phyloP scores from a whole-genome alignment of 495 filamentous ascomycete genomes.

The Penicillium subrubescens region DNA sequence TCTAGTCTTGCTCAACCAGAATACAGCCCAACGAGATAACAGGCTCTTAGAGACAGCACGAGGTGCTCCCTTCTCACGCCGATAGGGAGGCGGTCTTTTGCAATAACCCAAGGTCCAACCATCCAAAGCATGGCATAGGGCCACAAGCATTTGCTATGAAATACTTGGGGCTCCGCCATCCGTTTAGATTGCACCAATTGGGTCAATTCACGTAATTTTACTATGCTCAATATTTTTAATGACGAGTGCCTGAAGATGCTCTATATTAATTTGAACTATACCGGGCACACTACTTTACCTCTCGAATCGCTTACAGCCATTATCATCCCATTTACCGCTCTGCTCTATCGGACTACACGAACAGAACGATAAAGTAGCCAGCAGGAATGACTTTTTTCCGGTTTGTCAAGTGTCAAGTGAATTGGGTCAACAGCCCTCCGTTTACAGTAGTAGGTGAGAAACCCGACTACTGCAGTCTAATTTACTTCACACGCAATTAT shows the following conservation, averaged over 20 bases:
- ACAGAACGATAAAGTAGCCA: no score
- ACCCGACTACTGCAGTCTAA: no score
- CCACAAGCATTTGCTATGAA: slow-evolving; percentile 1
- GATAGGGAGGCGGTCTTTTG: slow-evolving; percentile 1
- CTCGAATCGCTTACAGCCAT: slow-evolving; percentile 1
- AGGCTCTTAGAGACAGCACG: slow-evolving; percentile 1
- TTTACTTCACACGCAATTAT: no score
- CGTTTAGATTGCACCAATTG: no score
- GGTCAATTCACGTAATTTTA: no score
- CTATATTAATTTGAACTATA: slow-evolving; percentile 6
- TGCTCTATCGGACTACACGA: slow-evolving; percentile 3
- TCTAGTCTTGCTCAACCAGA: slow-evolving; percentile 1
- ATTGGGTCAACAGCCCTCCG: no score
- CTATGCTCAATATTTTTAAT: slow-evolving; percentile 6
- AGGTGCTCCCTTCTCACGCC: background rate
- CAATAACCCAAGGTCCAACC: slow-evolving; percentile 1
- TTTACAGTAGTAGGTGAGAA: no score
- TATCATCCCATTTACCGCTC: slow-evolving; percentile 5
- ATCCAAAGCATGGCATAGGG: slow-evolving; percentile 2
- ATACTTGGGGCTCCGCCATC: no score
- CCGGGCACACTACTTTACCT: background rate
- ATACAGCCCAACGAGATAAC: slow-evolving; percentile 3
- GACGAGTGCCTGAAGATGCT: slow-evolving; percentile 1
- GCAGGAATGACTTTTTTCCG: no score
- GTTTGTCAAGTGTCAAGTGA: no score